These are phyloP conservation scores for Digitaria exilis DNA, from an alignment of 202 grass and related monocot species.

Conservation along the genomic window DNA sequence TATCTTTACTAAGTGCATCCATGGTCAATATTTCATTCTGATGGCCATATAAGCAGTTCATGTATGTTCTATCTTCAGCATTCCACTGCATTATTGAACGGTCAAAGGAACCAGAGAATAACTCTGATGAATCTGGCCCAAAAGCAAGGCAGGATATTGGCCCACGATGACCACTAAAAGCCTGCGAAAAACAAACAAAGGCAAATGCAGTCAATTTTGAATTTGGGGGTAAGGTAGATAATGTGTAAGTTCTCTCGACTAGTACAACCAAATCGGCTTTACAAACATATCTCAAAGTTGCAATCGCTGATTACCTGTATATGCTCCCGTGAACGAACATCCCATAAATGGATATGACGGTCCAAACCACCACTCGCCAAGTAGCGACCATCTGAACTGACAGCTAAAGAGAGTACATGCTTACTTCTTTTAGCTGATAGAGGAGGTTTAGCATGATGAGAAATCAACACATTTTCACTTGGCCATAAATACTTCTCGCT, in stretches of 20 bases:
- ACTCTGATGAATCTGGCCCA: slow-evolving; percentile 69
- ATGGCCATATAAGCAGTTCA: slow-evolving; percentile 83
- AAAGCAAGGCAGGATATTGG: slow-evolving; percentile 79
- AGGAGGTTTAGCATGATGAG: slow-evolving; percentile 79
- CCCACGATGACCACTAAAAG: slow-evolving; percentile 82
- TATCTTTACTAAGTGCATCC: slow-evolving; percentile 78
- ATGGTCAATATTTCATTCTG: slow-evolving; percentile 84
- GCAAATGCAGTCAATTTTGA: background rate
- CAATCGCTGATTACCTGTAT: slow-evolving; percentile 55
- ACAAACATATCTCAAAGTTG: slow-evolving; percentile 5
- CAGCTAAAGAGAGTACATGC: slow-evolving; percentile 64
- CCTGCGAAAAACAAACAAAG: slow-evolving; percentile 52
- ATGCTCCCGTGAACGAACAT: slow-evolving; percentile 70
- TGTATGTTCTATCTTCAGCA: slow-evolving; percentile 85
- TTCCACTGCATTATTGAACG: slow-evolving; percentile 93
- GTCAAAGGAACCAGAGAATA: slow-evolving; percentile 93
- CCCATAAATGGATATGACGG: slow-evolving; percentile 88
- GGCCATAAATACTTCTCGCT: slow-evolving; percentile 84
- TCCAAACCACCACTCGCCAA: slow-evolving; percentile 82
- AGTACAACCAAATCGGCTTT: background rate
- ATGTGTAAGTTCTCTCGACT: background rate
- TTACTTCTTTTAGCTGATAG: slow-evolving; percentile 72
- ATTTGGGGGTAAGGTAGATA: background rate
- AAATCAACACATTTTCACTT: slow-evolving; percentile 67
- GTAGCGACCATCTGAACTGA: slow-evolving; percentile 75